These are phyloP conservation scores for Zizania palustris DNA, from an alignment of 202 grass and related monocot species.

Conservation along the genomic window DNA sequence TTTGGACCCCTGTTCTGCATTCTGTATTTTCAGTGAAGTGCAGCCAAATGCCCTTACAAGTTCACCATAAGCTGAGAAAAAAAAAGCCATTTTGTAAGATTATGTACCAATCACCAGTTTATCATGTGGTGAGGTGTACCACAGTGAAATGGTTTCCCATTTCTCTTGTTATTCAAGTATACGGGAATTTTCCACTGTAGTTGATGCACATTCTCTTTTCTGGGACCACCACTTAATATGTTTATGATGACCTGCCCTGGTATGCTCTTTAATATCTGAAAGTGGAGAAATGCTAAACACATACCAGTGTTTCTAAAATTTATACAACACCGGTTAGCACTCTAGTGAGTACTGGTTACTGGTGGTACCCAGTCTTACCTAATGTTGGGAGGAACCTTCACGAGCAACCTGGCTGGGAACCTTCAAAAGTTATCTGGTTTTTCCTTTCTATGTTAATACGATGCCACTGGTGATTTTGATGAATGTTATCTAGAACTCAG, in stretches of 20 bases:
- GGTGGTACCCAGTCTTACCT: slow-evolving; percentile 19
- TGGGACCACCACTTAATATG: background rate
- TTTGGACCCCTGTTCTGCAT: background rate
- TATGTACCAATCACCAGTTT: slow-evolving; percentile 22
- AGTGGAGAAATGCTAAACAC: slow-evolving; percentile 15
- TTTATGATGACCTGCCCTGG: background rate
- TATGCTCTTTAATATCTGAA: slow-evolving; percentile 27
- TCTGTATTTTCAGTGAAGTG: slow-evolving; percentile 6
- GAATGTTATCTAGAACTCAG: background rate
- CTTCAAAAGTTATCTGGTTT: slow-evolving; percentile 22
- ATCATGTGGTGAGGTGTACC: slow-evolving; percentile 2
- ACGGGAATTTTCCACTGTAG: background rate
- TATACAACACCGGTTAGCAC: background rate
- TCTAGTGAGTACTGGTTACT: slow-evolving; percentile 10
- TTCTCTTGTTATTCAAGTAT: slow-evolving; percentile 4
- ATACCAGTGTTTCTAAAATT: slow-evolving; percentile 1
- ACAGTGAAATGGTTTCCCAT: background rate
- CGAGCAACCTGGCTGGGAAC: background rate
- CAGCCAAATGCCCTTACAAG: background rate
- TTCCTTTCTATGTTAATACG: slow-evolving; percentile 12
- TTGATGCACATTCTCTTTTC: slow-evolving; percentile 16
- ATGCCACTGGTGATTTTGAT: slow-evolving; percentile 17
- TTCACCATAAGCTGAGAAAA: slow-evolving; percentile 10
- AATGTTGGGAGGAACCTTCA: slow-evolving; percentile 36
- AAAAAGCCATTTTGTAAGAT: slow-evolving; percentile 14